These are phyloP conservation scores for Syzygium aromaticum DNA, from an alignment of 345 rosid genomes.

Conservation along the genomic window DNA sequence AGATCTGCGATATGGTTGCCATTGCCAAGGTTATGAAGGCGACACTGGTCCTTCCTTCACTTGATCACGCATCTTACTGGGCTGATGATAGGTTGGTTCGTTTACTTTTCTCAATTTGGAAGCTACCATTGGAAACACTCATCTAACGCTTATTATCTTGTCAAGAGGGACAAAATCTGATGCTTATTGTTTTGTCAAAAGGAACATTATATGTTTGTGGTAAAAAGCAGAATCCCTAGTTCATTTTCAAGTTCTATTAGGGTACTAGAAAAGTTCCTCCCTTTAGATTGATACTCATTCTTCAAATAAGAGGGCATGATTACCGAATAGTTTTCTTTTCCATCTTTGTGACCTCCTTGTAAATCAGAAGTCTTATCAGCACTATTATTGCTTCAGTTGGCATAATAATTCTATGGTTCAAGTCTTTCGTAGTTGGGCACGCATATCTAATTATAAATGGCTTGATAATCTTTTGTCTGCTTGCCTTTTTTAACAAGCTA, in stretches of 20 bases:
- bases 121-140: background rate
- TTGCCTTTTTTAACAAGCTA: background rate
- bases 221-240: background rate
- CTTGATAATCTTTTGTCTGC: background rate
- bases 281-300: background rate
- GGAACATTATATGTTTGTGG: background rate
- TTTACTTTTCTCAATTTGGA: background rate
- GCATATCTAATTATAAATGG: background rate
- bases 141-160: background rate
- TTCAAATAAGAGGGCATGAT: background rate
- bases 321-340: background rate
- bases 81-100: conserved; percentile 69
- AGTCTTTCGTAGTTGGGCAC: background rate
- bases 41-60: conserved; percentile 85
- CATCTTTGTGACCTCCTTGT: background rate
- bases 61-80: conserved; percentile 91
- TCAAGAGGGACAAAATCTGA: background rate
- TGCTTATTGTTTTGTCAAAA: background rate
- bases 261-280: background rate
- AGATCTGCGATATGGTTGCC: conserved; percentile 98
- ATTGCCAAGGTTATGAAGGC: conserved; percentile 89
- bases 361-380: background rate
- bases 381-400: background rate
- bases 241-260: background rate
- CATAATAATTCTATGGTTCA: background rate